phyloP scores from a whole-genome alignment of 2,329 filamentous ascomycete genomes.

The Colletotrichum gloeosporioides region DNA sequence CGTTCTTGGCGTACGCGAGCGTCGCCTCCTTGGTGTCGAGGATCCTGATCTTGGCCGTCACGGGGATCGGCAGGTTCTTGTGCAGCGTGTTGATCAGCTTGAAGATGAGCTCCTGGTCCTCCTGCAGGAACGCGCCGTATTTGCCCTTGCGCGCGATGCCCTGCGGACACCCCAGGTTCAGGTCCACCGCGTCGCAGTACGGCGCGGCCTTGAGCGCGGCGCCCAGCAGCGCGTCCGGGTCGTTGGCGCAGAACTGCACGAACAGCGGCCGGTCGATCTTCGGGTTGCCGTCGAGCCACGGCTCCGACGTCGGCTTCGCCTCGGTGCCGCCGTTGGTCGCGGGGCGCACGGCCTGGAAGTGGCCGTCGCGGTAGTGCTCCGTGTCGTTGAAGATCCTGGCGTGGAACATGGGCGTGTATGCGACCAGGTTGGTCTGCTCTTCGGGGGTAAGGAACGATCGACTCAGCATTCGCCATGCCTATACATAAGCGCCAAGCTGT shows the following conservation, averaged over 20 bases:
- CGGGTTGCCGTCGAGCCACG: slow-evolving; percentile 87
- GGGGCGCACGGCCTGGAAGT: slow-evolving; percentile 74
- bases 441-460: slow-evolving; percentile 83
- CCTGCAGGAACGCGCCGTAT: slow-evolving; percentile 94
- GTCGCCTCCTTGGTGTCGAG: slow-evolving; percentile 87
- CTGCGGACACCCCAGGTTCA: slow-evolving; percentile 96
- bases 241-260: slow-evolving; percentile 95
- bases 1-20: slow-evolving; percentile 85
- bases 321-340: slow-evolving; percentile 23
- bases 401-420: slow-evolving; percentile 97
- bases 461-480: slow-evolving; percentile 98
- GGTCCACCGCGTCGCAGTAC: slow-evolving; percentile 92
- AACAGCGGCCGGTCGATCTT: slow-evolving; percentile 85
- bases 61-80: slow-evolving; percentile 76
- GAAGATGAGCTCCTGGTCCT: slow-evolving; percentile 85
- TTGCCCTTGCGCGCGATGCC: slow-evolving; percentile 90
- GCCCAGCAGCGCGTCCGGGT: slow-evolving; percentile 77
- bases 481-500: slow-evolving; percentile 38
- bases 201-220: slow-evolving; percentile 82
- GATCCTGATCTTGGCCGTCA: slow-evolving; percentile 94
- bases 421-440: slow-evolving; percentile 71
- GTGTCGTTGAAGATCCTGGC: slow-evolving; percentile 85
- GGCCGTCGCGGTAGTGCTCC: slow-evolving; percentile 75
- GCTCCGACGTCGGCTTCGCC: slow-evolving; percentile 27
- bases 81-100: slow-evolving; percentile 86